Conservation (phyloP, 768 basidiomycete genomes). For the Psilocybe cubensis region DNA sequence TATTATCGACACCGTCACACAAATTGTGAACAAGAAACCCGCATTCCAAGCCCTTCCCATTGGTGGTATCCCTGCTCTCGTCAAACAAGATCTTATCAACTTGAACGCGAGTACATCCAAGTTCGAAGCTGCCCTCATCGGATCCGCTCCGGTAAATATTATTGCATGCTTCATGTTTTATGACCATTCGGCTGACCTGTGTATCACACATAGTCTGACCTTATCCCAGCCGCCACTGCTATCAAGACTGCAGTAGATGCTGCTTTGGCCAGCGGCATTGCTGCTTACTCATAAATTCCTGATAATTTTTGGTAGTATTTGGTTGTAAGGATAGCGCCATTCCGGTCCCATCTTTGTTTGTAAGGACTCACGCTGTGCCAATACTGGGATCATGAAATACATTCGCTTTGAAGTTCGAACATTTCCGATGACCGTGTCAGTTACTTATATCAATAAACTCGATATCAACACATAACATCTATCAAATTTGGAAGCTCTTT, state of each 20-base stretch:
- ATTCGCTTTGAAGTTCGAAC: too few species aligned
- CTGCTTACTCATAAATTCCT: constrained; percentile 24
- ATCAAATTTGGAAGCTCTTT: too few species aligned
- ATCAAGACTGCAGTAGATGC: constrained; percentile 23
- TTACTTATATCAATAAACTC: too few species aligned
- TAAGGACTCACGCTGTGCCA: too few species aligned
- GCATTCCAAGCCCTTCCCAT: constrained; percentile 25
- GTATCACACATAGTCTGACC: constrained; percentile 19
- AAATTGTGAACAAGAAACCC: constrained; percentile 28
- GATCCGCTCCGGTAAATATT: constrained; percentile 28
- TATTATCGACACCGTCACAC: constrained; percentile 20
- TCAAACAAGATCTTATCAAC: constrained; percentile 20
- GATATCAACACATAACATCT: too few species aligned
- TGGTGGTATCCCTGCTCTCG: constrained; percentile 15
- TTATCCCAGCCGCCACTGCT: constrained; percentile 19
- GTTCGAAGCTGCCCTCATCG: constrained; percentile 30
- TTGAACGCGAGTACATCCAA: constrained; percentile 26
- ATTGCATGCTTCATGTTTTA: background rate
- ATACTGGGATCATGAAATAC: too few species aligned
- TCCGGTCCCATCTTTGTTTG: too few species aligned
- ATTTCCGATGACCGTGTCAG: too few species aligned
- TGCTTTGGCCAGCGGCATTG: constrained; percentile 29
- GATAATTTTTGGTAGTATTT: background rate
- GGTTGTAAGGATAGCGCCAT: too few species aligned
- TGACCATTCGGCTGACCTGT: background rate